phyloP scores from a whole-genome alignment of 257 asterid genomes.

The Solanum habrochaites region DNA sequence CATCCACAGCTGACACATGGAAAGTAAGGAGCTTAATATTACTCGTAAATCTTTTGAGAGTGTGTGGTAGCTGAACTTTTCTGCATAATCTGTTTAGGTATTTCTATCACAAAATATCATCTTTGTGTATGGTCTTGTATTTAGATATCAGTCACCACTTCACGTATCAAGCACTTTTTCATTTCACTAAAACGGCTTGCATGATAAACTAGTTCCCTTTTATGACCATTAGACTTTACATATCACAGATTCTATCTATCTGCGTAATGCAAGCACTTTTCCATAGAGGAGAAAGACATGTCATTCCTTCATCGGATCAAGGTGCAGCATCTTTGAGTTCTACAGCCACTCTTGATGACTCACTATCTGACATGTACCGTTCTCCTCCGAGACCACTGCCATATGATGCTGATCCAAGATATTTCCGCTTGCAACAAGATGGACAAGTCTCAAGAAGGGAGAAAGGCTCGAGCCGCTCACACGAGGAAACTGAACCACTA shows the following conservation, averaged over 20 bases:
- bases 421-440: slow-evolving; percentile 53
- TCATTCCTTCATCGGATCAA: slow-evolving; percentile 39
- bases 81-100: neutral
- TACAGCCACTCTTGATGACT: slow-evolving; percentile 46
- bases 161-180: neutral
- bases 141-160: neutral
- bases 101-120: neutral
- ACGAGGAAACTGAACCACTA: slow-evolving; percentile 71
- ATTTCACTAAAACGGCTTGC: neutral
- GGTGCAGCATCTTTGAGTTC: slow-evolving; percentile 51
- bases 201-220: neutral
- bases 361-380: slow-evolving; percentile 67
- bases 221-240: neutral
- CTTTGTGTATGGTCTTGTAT: neutral
- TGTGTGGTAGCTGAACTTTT: neutral
- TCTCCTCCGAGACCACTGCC: slow-evolving; percentile 96
- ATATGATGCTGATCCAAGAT: slow-evolving; percentile 76
- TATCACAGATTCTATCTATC: neutral
- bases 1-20: neutral
- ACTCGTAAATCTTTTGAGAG: neutral
- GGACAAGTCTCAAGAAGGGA: slow-evolving; percentile 67
- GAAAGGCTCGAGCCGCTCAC: slow-evolving; percentile 66
- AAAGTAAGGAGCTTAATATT: neutral
- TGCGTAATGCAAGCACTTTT: slow-evolving; percentile 67
- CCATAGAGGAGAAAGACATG: slow-evolving; percentile 46